Percentiles rank a stretch among this genome's conserved stretches.
phyloP scores from a whole-genome alignment of 345 rosid species.

The Murraya koenigii region DNA sequence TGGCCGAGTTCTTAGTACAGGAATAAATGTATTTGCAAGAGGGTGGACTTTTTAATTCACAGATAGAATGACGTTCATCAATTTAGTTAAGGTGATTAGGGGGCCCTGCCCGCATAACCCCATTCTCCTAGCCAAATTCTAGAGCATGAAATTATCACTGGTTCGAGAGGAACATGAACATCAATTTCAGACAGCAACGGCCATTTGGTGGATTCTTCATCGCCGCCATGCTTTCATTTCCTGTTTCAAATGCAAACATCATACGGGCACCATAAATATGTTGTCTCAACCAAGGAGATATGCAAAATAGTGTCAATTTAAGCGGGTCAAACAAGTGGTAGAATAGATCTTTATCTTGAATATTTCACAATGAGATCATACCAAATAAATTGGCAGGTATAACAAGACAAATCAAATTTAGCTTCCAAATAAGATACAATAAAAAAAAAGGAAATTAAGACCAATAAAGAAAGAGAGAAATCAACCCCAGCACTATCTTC shows the following conservation, averaged over 20 bases:
- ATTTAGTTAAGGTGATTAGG: conserved; percentile 46
- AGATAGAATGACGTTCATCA: too few relatives aligned
- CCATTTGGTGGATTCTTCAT: conserved; percentile 39
- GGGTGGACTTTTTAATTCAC: too few relatives aligned
- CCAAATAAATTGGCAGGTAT: too few relatives aligned
- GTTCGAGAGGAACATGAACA: conserved; percentile 50
- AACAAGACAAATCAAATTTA: too few relatives aligned
- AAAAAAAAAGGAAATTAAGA: too few relatives aligned
- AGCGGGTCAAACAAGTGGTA: neutral
- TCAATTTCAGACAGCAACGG: conserved; percentile 47
- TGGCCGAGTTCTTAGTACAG: too few relatives aligned
- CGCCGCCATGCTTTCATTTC: conserved; percentile 45
- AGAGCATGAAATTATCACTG: conserved; percentile 60
- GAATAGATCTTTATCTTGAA: too few relatives aligned
- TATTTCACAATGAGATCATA: too few relatives aligned
- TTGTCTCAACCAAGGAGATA: neutral
- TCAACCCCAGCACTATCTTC: too few relatives aligned
- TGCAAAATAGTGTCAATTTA: neutral
- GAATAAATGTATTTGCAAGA: too few relatives aligned
- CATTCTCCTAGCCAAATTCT: conserved; percentile 61
- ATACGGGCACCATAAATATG: neutral
- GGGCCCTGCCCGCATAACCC: conserved; percentile 49
- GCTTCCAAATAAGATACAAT: too few relatives aligned
- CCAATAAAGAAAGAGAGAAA: too few relatives aligned
- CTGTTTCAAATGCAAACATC: conserved; percentile 35